Percentiles rank a stretch among this genome's conserved stretches.
phyloP scores from a whole-genome alignment of 192 early-diverging fungal genomes.

The Backusella tuberculispora region DNA sequence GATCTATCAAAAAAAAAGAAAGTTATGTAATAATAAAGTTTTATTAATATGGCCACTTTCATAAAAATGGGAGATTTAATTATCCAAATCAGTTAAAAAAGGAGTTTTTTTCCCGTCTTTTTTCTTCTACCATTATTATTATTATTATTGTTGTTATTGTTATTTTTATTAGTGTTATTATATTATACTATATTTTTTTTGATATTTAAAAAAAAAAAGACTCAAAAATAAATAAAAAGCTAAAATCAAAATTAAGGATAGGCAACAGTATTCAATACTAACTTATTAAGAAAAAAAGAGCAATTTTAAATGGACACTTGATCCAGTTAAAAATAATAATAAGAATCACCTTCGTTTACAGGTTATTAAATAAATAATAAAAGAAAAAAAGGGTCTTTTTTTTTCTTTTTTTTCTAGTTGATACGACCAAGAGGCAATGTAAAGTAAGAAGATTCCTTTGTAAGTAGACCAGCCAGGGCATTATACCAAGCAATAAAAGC shows the following conservation, averaged over 20 bases:
- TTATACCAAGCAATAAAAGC: conserved; percentile 81
- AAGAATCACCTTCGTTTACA: background rate
- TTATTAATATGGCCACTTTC: too few relatives aligned
- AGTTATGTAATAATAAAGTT: background rate
- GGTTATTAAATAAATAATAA: conserved; percentile 6
- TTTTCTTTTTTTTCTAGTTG: conserved; percentile 10
- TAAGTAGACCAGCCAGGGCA: conserved; percentile 64
- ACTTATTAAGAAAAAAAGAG: background rate
- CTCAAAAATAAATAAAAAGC: background rate
- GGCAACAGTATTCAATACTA: conserved; percentile 19
- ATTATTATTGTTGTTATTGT: background rate
- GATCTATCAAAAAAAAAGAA: background rate
- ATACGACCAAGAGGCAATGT: conserved; percentile 49
- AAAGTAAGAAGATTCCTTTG: conserved; percentile 58
- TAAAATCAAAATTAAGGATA: background rate
- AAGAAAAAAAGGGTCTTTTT: background rate
- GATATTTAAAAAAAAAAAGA: background rate
- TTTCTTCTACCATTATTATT: too few relatives aligned
- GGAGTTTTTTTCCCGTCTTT: too few relatives aligned
- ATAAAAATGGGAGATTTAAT: too few relatives aligned
- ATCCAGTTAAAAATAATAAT: conserved; percentile 6
- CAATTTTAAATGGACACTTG: background rate
- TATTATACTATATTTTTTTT: background rate
- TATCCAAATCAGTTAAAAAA: too few relatives aligned
- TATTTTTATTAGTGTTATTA: conserved; percentile 2